Evolutionary conservation across 2,329 filamentous ascomycete genomes (phyloP), one percentile per base, ranked within the genome.

Genomic region (Verticillium tricorpus): DNA sequence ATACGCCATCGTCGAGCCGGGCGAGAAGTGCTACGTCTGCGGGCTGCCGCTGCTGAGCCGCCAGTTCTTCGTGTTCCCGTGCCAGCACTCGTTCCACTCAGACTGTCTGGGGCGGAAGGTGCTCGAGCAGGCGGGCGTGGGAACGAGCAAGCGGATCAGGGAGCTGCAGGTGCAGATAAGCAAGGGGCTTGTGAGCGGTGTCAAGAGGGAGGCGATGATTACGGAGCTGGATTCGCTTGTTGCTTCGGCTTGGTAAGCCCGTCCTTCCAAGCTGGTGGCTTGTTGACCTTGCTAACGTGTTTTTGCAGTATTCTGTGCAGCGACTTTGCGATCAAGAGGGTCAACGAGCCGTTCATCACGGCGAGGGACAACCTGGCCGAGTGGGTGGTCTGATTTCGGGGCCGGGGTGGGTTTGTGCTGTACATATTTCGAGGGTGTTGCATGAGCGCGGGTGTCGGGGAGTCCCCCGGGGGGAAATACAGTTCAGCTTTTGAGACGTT

Each of bases 61-160:
- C 60, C 93, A 97, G 70, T 99, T 99, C 77, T 99, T 98, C 69
- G 95, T 99, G 19, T 99, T 99, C 68, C 95, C 95, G 0, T 99
- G 95, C 75, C 95, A 99, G 79, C 95, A 99, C 76, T 91, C 93
- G 3, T 99, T 99, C 71, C 95, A 99, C 75, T 94, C 91, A 52
- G 95, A 99, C 73, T 99, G 95, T 73, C 78, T 99, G 57, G 94
- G 92, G 0, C 89, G 87, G 69, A 90, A 90, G 71, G 92, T 98
- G 1, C 83, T 97, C 60, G 91, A 94, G 73, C 89, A 92, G 66
- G 88, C 89, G 1, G 92, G 92, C 0, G 80, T 89, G 59, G 89
- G 87, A 19, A 91, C 89, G 76, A 87, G 89, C 17, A 89, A 89
- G 73, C 83, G 91, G 67, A 97, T 99, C 67, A 85, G 86, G 63